Evolutionary conservation across 2,329 filamentous ascomycete species (phyloP), one percentile per base, ranked within the genome.

Genomic region (Albifimbria verrucaria): DNA sequence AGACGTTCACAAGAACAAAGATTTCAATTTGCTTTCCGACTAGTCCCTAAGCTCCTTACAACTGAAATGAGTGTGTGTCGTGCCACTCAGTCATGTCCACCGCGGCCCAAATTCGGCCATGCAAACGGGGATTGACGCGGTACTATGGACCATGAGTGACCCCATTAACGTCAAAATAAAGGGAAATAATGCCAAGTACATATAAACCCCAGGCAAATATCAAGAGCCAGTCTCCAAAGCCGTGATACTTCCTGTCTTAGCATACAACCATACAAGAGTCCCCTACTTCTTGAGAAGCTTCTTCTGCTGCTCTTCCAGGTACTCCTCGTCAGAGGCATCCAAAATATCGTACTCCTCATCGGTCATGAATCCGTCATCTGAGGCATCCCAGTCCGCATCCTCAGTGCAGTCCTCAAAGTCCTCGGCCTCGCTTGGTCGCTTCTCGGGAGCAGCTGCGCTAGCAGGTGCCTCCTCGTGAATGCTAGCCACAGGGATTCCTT

Each of bases 311-410:
- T 83, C 83, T 56, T 80, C 79, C 49, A 84, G 69, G 60, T 82
- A 88, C 68, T 97, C 93, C 70, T 96, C 90, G 61, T 97, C 93
- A 54, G 90, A 96, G 43, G 92, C 93, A 74, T 97, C 92, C 45
- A 97, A 84, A 59, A 97, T 92, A 65, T 99, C 94, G 70, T 97
- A 99, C 74, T 99, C 94, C 70, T 97, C 94, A 59, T 99, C 94
- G 1, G 94, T 97, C 78, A 96, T 75, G 78, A 96, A 97, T 12
- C 87, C 89, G 55, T 89, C 85, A 12, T 86, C 83, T 1, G 80
- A 81, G n/a, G 72, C 76, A 41, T 83, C 79, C 77, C 81, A 85
- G 46, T 87, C 86, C n/a, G 84, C 83, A 32, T 76, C 77, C 51
- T 80, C 77, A 28, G 71, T 75, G 56, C 76, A 78, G 48, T 82